Conservation (phyloP, 2,329 filamentous ascomycete genomes). For the Ophiostoma quercus region DNA sequence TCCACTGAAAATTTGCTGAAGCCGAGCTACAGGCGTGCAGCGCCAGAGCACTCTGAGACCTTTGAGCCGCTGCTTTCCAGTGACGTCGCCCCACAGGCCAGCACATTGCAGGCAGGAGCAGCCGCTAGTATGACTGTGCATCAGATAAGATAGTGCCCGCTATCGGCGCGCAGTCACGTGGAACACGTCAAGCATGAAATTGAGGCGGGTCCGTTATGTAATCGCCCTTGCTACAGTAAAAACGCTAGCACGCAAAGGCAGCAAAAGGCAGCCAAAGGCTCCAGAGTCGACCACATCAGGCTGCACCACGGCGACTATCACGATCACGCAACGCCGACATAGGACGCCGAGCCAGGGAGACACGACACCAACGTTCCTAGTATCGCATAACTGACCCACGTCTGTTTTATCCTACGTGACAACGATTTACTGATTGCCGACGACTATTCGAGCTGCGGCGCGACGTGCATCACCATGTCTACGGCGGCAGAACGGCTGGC, state of each 20-base stretch:
- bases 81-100: constrained; percentile 11
- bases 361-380: not conserved
- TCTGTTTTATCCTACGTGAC: not conserved
- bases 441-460: not conserved
- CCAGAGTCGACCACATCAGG: not conserved
- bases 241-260: constrained; percentile 5
- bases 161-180: constrained; percentile 24
- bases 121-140: not conserved
- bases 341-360: not conserved
- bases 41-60: not conserved
- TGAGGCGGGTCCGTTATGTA: not conserved
- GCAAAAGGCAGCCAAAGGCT: constrained; percentile 6
- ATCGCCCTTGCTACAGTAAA: not conserved
- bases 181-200: not conserved
- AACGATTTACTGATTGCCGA: not conserved
- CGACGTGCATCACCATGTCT: constrained; percentile 20
- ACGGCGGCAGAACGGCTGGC: constrained; percentile 61
- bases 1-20: not conserved
- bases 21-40: not conserved
- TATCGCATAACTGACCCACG: not conserved
- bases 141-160: constrained; percentile 21
- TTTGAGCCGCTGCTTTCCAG: not conserved
- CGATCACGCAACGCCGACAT: constrained; percentile 10
- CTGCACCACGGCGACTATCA: constrained; percentile 12
- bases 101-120: not conserved